Evolutionary conservation across 2,329 filamentous ascomycete species (phyloP).

Genomic region (Xylaria sp.): DNA sequence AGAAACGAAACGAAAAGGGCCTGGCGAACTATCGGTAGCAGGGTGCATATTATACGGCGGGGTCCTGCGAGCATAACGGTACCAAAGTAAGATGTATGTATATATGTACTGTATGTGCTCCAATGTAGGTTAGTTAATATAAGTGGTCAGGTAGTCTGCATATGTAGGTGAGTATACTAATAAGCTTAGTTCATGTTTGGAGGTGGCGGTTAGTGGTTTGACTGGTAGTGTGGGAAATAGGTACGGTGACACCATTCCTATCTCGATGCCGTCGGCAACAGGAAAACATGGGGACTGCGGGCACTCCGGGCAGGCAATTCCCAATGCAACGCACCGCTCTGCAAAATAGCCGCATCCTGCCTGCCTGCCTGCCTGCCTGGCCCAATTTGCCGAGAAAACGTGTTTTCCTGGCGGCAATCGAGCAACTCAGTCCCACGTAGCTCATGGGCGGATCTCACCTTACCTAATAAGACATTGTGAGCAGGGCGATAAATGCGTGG

Average conservation of each 20-base stretch:
- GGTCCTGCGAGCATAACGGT: too few species aligned
- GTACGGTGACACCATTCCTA: neutral
- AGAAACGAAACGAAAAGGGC: neutral
- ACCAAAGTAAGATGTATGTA: too few species aligned
- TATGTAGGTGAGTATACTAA: neutral
- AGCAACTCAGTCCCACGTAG: slow-evolving; percentile 3
- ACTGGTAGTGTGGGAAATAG: neutral
- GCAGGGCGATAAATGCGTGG: neutral
- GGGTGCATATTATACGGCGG: too few species aligned
- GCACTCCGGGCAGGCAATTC: slow-evolving; percentile 26
- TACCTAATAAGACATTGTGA: slow-evolving; percentile 1
- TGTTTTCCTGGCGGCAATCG: slow-evolving; percentile 14
- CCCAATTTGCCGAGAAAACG: slow-evolving; percentile 5
- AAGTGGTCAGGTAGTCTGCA: too few species aligned
- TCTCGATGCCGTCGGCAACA: slow-evolving; percentile 22
- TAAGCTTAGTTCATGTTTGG: slow-evolving; percentile 2
- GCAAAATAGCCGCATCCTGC: slow-evolving; percentile 16
- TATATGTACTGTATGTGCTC: neutral
- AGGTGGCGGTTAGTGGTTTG: too few species aligned
- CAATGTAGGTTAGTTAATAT: too few species aligned
- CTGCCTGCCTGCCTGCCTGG: neutral
- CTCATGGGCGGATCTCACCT: neutral
- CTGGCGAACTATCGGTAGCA: neutral
- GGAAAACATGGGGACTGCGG: neutral
- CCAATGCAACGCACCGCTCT: slow-evolving; percentile 16